Evolutionary conservation across 2,329 filamentous ascomycete species (phyloP).

Genomic region (Ceratocystis alfenasii): DNA sequence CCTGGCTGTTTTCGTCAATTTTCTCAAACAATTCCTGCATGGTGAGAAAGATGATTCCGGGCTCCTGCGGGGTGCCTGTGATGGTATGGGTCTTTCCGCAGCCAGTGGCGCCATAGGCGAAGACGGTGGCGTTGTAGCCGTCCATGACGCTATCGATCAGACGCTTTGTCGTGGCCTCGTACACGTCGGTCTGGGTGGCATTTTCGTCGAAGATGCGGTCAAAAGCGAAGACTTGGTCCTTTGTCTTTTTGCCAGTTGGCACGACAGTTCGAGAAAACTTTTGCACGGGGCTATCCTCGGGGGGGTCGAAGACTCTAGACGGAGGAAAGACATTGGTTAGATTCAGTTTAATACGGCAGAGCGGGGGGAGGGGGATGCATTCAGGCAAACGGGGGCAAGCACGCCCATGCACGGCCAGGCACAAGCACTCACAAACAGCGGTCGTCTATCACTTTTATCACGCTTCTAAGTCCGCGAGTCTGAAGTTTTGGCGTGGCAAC

Average conservation of each 20-base stretch:
- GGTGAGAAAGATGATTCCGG: constrained; percentile 95
- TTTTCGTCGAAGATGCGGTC: constrained; percentile 96
- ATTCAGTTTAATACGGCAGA: too few species aligned
- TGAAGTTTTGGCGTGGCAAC: constrained; percentile 73
- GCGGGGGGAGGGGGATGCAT: too few species aligned
- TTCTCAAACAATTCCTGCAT: constrained; percentile 99
- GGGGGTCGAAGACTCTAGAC: constrained; percentile 86
- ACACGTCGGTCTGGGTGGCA: constrained; percentile 81
- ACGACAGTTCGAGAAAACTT: constrained; percentile 74
- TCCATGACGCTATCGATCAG: constrained; percentile 93
- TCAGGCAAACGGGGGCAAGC: too few species aligned
- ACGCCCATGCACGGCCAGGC: too few species aligned
- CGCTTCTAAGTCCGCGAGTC: constrained; percentile 73
- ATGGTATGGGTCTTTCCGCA: constrained; percentile 99
- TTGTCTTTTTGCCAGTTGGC: constrained; percentile 76
- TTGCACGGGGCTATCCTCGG: constrained; percentile 85
- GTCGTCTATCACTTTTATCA: constrained; percentile 94
- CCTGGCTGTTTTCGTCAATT: constrained; percentile 71
- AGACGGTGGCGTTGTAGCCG: constrained; percentile 97
- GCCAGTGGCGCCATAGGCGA: constrained; percentile 93
- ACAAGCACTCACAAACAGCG: constrained; percentile 69
- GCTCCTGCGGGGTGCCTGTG: constrained; percentile 78
- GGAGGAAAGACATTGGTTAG: neutral
- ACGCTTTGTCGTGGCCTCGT: constrained; percentile 78
- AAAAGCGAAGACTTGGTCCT: constrained; percentile 96